A percentile compares a stretch with the other conserved stretches of the same genome.
phyloP scores from a whole-genome alignment of 2,329 filamentous ascomycete species.

The Sporothrix luriei region DNA sequence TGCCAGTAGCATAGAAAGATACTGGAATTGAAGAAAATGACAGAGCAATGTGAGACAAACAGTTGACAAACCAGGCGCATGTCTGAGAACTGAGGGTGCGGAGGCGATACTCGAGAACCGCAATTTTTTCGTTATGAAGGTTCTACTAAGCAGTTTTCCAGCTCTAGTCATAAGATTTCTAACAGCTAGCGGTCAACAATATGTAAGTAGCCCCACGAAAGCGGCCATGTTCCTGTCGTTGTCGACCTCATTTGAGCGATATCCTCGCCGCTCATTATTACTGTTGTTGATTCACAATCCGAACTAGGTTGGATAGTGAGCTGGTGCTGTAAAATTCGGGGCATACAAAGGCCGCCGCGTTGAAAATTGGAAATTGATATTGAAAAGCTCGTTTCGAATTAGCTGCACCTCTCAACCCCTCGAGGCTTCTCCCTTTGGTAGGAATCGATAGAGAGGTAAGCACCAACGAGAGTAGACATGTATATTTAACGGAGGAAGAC shows the following conservation, averaged over 20 bases:
- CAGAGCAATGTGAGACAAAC: too few relatives aligned
- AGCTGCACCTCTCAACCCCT: neutral
- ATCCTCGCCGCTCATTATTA: neutral
- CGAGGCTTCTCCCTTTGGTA: neutral
- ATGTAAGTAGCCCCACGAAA: conserved; percentile 2
- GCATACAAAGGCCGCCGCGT: too few relatives aligned
- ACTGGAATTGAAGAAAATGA: too few relatives aligned
- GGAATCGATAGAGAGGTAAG: neutral
- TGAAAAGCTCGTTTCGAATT: neutral
- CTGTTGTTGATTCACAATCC: neutral
- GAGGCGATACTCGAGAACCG: too few relatives aligned
- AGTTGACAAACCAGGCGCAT: too few relatives aligned
- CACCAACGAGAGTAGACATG: neutral
- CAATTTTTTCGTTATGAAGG: too few relatives aligned
- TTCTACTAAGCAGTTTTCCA: too few relatives aligned
- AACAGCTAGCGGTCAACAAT: neutral
- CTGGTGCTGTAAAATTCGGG: conserved; percentile 1
- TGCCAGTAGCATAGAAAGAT: too few relatives aligned
- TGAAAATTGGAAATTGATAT: neutral
- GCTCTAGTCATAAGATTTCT: too few relatives aligned
- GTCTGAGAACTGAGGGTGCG: too few relatives aligned
- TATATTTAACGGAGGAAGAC: neutral
- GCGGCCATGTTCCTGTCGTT: neutral
- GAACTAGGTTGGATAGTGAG: neutral
- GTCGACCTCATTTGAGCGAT: neutral